Percentiles rank a stretch among this genome's conserved stretches.
phyloP scores from a whole-genome alignment of 768 basidiomycete genomes.

The Boletus rubropictus region DNA sequence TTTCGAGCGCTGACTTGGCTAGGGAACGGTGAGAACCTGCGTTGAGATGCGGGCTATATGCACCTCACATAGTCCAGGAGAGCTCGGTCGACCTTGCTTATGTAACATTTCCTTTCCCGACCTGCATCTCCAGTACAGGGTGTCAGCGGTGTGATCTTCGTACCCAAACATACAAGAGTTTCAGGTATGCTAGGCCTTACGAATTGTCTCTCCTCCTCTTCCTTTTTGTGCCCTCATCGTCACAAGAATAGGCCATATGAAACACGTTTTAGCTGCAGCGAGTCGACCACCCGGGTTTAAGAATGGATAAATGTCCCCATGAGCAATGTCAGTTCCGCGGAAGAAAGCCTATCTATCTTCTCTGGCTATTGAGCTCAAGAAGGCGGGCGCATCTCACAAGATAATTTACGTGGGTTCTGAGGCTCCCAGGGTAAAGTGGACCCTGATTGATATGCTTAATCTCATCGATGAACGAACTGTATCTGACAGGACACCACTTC shows the following conservation, averaged over 20 bases:
- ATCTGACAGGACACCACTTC: background rate
- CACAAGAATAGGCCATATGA: no score
- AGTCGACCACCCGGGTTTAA: no score
- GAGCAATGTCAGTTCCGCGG: background rate
- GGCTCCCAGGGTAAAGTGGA: background rate
- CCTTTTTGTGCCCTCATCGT: background rate
- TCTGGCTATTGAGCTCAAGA: background rate
- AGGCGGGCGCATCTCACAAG: no score
- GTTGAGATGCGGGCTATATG: constrained; percentile 6
- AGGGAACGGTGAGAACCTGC: constrained; percentile 7
- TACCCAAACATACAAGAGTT: background rate
- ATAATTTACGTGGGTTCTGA: background rate
- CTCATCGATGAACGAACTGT: background rate
- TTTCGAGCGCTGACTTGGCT: constrained; percentile 6
- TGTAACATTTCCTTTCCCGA: constrained; percentile 23
- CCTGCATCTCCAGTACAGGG: no score
- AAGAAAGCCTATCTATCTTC: background rate
- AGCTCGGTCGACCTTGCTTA: constrained; percentile 10
- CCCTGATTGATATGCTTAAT: no score
- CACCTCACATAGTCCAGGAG: constrained; percentile 6
- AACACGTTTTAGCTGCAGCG: no score
- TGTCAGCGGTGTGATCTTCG: background rate
- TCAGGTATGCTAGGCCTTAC: background rate
- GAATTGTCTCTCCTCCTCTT: background rate
- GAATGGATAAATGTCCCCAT: no score